These are phyloP conservation scores for Arachnopeziza araneosa DNA, from an alignment of 2,329 filamentous ascomycete species.

Conservation along the genomic window DNA sequence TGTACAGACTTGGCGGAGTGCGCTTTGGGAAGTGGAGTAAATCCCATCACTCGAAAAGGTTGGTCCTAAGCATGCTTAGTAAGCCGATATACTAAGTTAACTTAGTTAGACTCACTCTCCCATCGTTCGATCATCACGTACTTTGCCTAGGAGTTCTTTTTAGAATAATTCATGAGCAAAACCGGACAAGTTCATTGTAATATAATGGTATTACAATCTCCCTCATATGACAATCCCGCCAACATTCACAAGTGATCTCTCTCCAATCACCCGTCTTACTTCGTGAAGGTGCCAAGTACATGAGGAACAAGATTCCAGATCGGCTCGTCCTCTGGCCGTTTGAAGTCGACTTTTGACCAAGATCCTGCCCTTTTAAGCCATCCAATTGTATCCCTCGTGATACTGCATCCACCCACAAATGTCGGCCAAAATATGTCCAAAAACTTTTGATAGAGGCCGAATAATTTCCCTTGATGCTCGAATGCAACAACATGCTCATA, in stretches of 20 bases:
- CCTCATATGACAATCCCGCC: background rate
- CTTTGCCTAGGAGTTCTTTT: no score
- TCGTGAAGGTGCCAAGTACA: constrained; percentile 22
- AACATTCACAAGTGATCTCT: background rate
- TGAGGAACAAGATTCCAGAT: constrained; percentile 25
- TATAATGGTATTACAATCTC: no score
- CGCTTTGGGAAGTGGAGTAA: background rate
- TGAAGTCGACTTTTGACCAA: constrained; percentile 26
- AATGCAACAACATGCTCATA: constrained; percentile 28
- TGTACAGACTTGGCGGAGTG: no score
- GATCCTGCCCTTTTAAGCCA: constrained; percentile 20
- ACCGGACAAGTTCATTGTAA: no score
- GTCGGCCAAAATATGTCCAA: constrained; percentile 26
- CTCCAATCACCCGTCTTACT: constrained; percentile 11
- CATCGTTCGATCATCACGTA: no score
- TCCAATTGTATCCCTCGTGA: constrained; percentile 24
- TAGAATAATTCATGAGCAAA: no score
- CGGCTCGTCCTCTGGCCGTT: constrained; percentile 18
- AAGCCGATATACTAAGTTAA: no score
- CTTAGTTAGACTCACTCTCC: no score
- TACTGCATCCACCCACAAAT: constrained; percentile 24
- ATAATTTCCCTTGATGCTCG: constrained; percentile 12
- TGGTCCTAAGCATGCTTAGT: no score
- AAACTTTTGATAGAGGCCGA: constrained; percentile 22
- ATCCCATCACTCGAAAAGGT: background rate